These are phyloP conservation scores for Castanea mollissima DNA, from an alignment of 306 rosid species.

Conservation along the genomic window DNA sequence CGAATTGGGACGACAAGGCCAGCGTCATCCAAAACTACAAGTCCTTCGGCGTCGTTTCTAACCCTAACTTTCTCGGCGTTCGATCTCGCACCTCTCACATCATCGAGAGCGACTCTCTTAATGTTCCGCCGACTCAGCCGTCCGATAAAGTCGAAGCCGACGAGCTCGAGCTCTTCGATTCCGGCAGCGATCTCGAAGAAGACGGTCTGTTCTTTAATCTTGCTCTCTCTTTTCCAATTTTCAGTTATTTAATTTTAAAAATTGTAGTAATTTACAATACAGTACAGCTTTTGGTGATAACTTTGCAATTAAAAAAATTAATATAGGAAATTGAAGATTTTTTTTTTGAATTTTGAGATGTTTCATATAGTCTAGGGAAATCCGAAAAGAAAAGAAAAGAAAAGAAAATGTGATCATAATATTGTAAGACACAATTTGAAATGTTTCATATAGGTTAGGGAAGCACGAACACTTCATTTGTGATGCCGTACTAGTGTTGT, in stretches of 20 bases:
- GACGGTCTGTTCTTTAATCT: constrained; percentile 52
- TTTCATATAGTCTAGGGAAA: too few species aligned
- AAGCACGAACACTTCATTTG: too few species aligned
- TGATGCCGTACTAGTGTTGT: too few species aligned
- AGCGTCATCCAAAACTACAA: constrained; percentile 63
- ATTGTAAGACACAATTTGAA: too few species aligned
- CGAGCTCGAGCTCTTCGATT: constrained; percentile 27
- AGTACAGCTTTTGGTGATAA: too few species aligned
- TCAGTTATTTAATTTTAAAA: not conserved
- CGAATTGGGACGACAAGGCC: constrained; percentile 67
- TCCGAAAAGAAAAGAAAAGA: too few species aligned
- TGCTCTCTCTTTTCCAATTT: not conserved
- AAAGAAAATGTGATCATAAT: too few species aligned
- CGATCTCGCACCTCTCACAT: constrained; percentile 55
- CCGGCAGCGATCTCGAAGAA: constrained; percentile 87
- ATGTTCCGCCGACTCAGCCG: constrained; percentile 29
- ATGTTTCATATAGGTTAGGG: too few species aligned
- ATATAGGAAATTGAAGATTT: too few species aligned
- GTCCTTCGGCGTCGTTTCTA: constrained; percentile 72
- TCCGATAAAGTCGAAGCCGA: constrained; percentile 19
- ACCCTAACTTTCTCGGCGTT: constrained; percentile 65
- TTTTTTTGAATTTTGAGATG: too few species aligned
- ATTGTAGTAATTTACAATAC: too few species aligned
- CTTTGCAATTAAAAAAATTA: too few species aligned
- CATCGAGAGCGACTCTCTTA: constrained; percentile 47